Base-by-base conservation (phyloP, 1,284 basidiomycete species). In the Neolentinus lepideus region DNA sequence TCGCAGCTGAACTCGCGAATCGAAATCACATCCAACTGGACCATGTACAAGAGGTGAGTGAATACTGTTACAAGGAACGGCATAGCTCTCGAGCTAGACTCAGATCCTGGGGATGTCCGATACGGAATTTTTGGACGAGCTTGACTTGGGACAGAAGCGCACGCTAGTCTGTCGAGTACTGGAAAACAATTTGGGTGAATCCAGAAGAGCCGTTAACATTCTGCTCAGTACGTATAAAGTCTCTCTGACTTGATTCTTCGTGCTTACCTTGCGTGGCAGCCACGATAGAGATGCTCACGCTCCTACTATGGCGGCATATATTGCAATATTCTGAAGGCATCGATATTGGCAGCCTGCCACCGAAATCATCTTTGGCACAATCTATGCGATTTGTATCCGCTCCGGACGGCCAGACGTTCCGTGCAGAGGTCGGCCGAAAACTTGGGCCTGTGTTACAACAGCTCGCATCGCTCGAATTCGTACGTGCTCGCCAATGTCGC, bases 281-380 rank as follows among this genome's bases (percentile, higher is more conserved):
- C 60, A 84, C 87, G 50, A 74, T 88, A 51, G 94, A 97, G 70
- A 89, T 94, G 75, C 70, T 92, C 6, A 74, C 97, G 6, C 76
- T 97, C 4, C 75, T 97, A 25, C 75, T 94, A 11, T 95, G 92
- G 87, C 79, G 93, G 31, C 94, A 98, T 67, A 67, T 95, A 36
- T 77, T 83, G 19, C 80, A 81, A 60, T 90, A 85, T 62, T 66
- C 75, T 14, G 73, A 76, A 61, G 74, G 66, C 55, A 71, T 66
- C 50, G 67, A 68, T 56, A 62, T 66, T 60, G 70, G 70, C 62
- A 69, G 65, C 52, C 65, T 63, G 26, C 73, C 65, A 63, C 69
- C 70, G 58, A 71, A 67, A 62, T 70, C 66, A 36, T 72, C 75
- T n/a, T 71, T 78, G 38, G 71, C 77, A 29, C 73, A 76, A 51